Conservation (phyloP, 345 rosid genomes). For the Aquilaria malaccensis region DNA sequence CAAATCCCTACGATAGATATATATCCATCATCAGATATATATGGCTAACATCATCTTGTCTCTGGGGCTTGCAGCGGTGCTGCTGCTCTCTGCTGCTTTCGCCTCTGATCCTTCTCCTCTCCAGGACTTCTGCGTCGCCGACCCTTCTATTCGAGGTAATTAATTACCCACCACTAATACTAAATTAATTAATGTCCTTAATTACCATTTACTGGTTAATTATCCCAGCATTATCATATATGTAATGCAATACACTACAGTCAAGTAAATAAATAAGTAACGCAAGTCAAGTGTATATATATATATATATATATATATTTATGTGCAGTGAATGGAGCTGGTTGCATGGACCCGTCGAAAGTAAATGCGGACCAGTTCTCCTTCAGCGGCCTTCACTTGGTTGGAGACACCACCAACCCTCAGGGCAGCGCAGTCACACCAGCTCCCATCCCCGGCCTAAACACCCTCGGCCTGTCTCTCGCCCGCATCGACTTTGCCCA, state of each 20-base stretch:
- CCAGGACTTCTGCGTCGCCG: slow-evolving; percentile 12
- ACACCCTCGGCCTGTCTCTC: slow-evolving; percentile 1
- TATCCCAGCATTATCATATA: too few relatives aligned
- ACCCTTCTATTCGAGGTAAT: too few relatives aligned
- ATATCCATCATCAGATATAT: too few relatives aligned
- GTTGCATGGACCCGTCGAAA: neutral
- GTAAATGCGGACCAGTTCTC: neutral
- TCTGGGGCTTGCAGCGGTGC: too few relatives aligned
- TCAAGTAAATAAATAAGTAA: too few relatives aligned
- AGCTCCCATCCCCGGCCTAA: neutral
- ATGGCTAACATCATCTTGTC: too few relatives aligned
- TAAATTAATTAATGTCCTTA: too few relatives aligned
- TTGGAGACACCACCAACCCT: neutral
- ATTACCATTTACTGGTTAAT: too few relatives aligned
- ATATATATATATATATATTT: neutral
- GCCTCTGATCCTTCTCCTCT: slow-evolving; percentile 5
- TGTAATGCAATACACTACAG: too few relatives aligned
- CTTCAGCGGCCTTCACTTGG: neutral
- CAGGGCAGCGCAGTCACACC: neutral
- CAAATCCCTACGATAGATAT: too few relatives aligned
- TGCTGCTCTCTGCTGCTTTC: neutral
- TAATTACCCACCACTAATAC: too few relatives aligned
- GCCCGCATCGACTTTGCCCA: slow-evolving; percentile 1
- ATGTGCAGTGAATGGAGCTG: slow-evolving; percentile 7
- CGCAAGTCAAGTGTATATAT: neutral